Conservation (phyloP, 2,329 filamentous ascomycete species). For the Pestalotiopsis fici region DNA sequence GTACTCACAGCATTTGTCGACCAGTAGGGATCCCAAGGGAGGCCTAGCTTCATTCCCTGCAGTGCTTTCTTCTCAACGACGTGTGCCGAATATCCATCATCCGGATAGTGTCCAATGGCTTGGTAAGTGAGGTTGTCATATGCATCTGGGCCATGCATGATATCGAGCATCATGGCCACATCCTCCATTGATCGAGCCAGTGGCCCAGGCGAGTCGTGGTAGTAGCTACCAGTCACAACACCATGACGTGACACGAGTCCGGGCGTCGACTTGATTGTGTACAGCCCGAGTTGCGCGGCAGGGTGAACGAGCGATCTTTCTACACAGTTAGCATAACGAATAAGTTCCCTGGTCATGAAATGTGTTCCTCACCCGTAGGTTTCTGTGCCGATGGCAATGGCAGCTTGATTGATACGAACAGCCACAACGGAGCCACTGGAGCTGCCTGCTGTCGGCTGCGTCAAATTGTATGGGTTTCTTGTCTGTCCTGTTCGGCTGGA, state of each 20-base stretch:
- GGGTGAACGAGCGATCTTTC: conserved; percentile 47
- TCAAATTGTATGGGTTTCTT: conserved; percentile 68
- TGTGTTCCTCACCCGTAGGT: conserved; percentile 64
- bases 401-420: conserved; percentile 62
- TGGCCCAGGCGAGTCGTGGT: conserved; percentile 70
- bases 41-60: not conserved
- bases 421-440: conserved; percentile 67
- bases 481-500: conserved; percentile 65
- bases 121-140: not conserved
- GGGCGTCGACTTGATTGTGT: conserved; percentile 77
- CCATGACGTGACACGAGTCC: conserved; percentile 66
- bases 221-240: conserved; percentile 65
- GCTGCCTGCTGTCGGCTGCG: conserved; percentile 67
- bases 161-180: conserved; percentile 65
- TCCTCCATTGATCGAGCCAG: conserved; percentile 70
- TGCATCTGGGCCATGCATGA: conserved; percentile 45
- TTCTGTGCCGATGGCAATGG: conserved; percentile 72
- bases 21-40: not conserved
- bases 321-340: not conserved
- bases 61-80: not conserved
- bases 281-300: conserved; percentile 66
- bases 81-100: not conserved
- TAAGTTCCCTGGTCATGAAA: not conserved
- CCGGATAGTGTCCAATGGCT: not conserved
- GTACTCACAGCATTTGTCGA: not conserved